Evolutionary conservation across 176 grass and related monocot genomes (phyloP).

Genomic region (Oropetium thomaeum): DNA sequence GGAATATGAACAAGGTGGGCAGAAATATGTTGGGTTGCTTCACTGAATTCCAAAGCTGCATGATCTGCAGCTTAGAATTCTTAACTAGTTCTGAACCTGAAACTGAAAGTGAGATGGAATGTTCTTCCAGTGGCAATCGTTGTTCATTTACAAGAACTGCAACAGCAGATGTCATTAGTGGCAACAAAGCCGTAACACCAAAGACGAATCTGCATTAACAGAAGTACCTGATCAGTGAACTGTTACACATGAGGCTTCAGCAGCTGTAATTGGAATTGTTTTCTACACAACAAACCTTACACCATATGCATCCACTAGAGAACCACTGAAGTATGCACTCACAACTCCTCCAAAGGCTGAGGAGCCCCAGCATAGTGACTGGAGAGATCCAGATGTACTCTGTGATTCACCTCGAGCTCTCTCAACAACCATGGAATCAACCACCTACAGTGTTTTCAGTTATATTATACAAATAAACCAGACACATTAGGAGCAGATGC

Average conservation of each 20-base stretch:
- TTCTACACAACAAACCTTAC: conserved; percentile 63
- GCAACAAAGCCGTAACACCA: conserved; percentile 87
- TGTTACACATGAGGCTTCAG: conserved; percentile 7
- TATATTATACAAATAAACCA: conserved; percentile 22
- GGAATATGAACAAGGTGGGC: conserved; percentile 89
- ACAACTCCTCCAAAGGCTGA: conserved; percentile 88
- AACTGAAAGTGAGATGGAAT: conserved; percentile 41
- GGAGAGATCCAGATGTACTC: conserved; percentile 91
- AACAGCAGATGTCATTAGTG: conserved; percentile 81
- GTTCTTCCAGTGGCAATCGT: conserved; percentile 22
- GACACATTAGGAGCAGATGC: neutral
- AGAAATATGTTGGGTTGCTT: conserved; percentile 84
- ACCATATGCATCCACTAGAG: conserved; percentile 78
- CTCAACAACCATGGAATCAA: conserved; percentile 98
- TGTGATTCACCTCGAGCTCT: conserved; percentile 96
- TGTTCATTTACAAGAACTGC: conserved; percentile 94
- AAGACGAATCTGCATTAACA: conserved; percentile 78
- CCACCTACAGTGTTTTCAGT: conserved; percentile 55
- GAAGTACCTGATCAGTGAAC: conserved; percentile 22
- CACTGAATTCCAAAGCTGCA: conserved; percentile 79
- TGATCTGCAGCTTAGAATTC: conserved; percentile 58
- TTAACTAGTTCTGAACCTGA: conserved; percentile 61
- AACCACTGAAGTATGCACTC: conserved; percentile 98
- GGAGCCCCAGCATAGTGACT: conserved; percentile 95
- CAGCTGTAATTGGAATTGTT: neutral